phyloP scores from a whole-genome alignment of 306 rosid genomes.

The Cucurbita pepo region DNA sequence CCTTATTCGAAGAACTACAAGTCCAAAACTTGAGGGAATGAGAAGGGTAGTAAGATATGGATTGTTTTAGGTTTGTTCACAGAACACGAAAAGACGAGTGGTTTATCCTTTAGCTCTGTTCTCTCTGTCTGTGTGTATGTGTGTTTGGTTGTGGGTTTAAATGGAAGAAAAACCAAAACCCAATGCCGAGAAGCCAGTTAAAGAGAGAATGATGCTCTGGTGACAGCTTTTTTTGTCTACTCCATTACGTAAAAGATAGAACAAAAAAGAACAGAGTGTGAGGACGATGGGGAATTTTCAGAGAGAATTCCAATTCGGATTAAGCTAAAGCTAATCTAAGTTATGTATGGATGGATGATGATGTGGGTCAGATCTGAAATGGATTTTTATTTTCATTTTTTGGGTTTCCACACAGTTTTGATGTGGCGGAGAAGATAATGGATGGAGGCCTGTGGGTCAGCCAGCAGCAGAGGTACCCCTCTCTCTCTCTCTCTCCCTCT shows the following conservation, averaged over 20 bases:
- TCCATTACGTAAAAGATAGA: not conserved
- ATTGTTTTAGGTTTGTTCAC: not conserved
- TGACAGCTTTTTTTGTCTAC: not conserved
- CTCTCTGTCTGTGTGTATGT: no score
- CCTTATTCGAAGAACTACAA: not conserved
- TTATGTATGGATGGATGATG: not conserved
- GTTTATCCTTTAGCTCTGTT: not conserved
- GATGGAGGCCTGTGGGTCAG: not conserved
- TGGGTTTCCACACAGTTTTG: not conserved
- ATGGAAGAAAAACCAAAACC: not conserved
- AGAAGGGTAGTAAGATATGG: not conserved
- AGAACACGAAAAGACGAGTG: not conserved
- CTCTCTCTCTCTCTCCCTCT: no score
- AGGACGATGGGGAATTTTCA: not conserved
- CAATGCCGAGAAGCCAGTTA: not conserved
- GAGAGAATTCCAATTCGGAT: not conserved
- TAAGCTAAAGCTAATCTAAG: no score
- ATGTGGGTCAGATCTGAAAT: constrained; percentile 5
- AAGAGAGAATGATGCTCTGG: not conserved
- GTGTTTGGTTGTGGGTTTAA: not conserved
- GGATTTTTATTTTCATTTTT: not conserved
- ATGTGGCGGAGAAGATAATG: not conserved
- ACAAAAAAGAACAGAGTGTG: not conserved
- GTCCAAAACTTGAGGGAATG: constrained; percentile 3
- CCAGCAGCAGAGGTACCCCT: no score